A percentile compares a stretch with the other conserved stretches of the same genome.
Evolutionary conservation across 176 grass and related monocot species (phyloP).

Genomic region (Phyllostachys edulis): DNA sequence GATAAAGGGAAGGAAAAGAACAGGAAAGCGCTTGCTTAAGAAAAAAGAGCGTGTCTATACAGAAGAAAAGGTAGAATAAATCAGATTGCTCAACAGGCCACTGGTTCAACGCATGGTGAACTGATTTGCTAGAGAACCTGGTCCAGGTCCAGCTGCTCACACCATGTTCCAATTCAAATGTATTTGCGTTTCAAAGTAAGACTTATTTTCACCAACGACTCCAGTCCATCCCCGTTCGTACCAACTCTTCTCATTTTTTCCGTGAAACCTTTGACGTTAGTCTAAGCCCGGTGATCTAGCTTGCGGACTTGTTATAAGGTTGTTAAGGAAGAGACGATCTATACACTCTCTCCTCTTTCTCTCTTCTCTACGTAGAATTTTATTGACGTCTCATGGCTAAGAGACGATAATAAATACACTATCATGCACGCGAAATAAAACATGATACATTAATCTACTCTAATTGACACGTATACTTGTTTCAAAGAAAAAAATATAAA

Average conservation of each 20-base stretch:
- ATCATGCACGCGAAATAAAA: too few species aligned
- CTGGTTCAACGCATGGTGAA: background rate
- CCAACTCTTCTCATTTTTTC: background rate
- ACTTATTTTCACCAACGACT: background rate
- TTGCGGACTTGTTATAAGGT: background rate
- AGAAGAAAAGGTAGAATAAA: too few species aligned
- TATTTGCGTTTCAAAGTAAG: slow-evolving; percentile 28
- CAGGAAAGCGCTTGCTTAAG: background rate
- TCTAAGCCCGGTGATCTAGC: background rate
- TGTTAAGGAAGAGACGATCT: too few species aligned
- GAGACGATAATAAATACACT: too few species aligned
- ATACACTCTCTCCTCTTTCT: too few species aligned
- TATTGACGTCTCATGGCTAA: too few species aligned
- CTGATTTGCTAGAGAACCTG: background rate
- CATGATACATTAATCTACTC: too few species aligned
- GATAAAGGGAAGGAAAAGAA: background rate
- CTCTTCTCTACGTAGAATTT: too few species aligned
- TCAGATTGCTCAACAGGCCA: background rate
- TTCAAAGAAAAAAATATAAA: too few species aligned
- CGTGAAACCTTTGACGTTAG: background rate
- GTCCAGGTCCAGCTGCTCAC: background rate
- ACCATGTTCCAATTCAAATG: background rate
- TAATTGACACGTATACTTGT: too few species aligned
- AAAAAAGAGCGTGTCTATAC: background rate
- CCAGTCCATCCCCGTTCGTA: background rate